A percentile compares a stretch with the other conserved stretches of the same genome.
phyloP scores from a whole-genome alignment of 208 protist genomes.

The Leishmania arabica region DNA sequence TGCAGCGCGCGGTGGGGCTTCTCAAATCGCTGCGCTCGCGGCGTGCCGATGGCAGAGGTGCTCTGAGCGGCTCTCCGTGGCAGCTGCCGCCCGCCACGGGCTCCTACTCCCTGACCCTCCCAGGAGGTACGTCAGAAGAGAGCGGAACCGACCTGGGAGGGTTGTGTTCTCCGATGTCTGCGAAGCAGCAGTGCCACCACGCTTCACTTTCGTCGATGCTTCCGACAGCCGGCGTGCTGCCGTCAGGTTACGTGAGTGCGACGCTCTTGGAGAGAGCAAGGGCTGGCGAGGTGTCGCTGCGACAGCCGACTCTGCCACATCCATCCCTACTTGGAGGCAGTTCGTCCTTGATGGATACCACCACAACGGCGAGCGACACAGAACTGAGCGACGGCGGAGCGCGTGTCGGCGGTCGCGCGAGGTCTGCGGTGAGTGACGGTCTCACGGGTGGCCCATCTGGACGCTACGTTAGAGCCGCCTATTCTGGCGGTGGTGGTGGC shows the following conservation, averaged over 20 bases:
- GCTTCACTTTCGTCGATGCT: slow-evolving; percentile 7
- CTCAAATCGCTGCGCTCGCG: slow-evolving; percentile 31
- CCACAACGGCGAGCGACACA: slow-evolving; percentile 22
- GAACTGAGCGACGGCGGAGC: slow-evolving; percentile 10
- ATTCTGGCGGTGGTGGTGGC: neutral
- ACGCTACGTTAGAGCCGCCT: neutral
- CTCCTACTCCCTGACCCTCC: slow-evolving; percentile 6
- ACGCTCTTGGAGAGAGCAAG: slow-evolving; percentile 21
- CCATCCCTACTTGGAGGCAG: slow-evolving; percentile 3
- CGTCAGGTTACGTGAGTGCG: slow-evolving; percentile 34
- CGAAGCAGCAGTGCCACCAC: neutral
- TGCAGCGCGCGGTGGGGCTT: slow-evolving; percentile 30
- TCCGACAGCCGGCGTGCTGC: slow-evolving; percentile 16
- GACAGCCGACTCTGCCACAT: slow-evolving; percentile 14
- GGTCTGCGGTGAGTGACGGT: neutral
- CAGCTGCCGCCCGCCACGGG: slow-evolving; percentile 14
- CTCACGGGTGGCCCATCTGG: neutral
- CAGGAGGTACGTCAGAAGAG: slow-evolving; percentile 42
- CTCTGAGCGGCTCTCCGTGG: slow-evolving; percentile 4
- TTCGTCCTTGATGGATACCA: neutral
- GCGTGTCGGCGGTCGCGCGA: neutral
- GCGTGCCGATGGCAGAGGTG: neutral
- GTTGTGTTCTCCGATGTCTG: slow-evolving; percentile 6
- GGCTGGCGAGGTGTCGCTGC: slow-evolving; percentile 11
- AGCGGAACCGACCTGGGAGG: slow-evolving; percentile 37